Evolutionary conservation across 2,329 filamentous ascomycete genomes (phyloP).

Genomic region (Lecanoromycetidae sp.): DNA sequence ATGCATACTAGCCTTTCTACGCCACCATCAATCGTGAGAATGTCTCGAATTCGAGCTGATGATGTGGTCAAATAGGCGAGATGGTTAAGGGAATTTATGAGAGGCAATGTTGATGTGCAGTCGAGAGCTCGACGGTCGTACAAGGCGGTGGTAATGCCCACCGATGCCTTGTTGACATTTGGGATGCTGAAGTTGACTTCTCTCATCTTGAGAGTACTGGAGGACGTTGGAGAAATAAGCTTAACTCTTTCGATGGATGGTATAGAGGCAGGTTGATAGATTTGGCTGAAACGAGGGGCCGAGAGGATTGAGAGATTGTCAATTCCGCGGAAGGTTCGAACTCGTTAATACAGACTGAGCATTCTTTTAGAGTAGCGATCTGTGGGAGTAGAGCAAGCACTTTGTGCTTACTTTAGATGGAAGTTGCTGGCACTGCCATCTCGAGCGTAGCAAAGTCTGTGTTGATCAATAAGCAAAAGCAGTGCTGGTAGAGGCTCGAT

Average conservation of each 20-base stretch:
- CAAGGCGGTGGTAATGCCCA: constrained; percentile 94
- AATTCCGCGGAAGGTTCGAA: no score
- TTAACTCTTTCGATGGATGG: background rate
- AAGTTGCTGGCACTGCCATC: constrained; percentile 18
- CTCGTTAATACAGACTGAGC: no score
- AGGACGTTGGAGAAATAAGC: background rate
- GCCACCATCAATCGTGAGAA: constrained; percentile 94
- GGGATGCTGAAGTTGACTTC: constrained; percentile 99
- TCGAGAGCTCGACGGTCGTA: constrained; percentile 96
- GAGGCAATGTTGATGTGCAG: constrained; percentile 90
- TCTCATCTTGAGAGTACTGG: constrained; percentile 58
- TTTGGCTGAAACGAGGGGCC: constrained; percentile 2
- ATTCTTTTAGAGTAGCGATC: no score
- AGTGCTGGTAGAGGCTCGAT: background rate
- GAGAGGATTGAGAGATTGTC: background rate
- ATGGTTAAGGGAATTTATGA: constrained; percentile 98
- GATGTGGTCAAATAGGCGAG: constrained; percentile 97
- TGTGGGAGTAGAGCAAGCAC: background rate
- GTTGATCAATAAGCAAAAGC: constrained; percentile 14
- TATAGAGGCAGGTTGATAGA: background rate
- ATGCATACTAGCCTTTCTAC: constrained; percentile 96
- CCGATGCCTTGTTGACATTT: constrained; percentile 98
- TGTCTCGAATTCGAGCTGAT: constrained; percentile 92
- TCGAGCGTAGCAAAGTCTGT: constrained; percentile 2
- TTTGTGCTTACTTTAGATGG: background rate